These are phyloP conservation scores for Trypanosoma caninum DNA, from an alignment of 208 protist species.

Conservation along the genomic window DNA sequence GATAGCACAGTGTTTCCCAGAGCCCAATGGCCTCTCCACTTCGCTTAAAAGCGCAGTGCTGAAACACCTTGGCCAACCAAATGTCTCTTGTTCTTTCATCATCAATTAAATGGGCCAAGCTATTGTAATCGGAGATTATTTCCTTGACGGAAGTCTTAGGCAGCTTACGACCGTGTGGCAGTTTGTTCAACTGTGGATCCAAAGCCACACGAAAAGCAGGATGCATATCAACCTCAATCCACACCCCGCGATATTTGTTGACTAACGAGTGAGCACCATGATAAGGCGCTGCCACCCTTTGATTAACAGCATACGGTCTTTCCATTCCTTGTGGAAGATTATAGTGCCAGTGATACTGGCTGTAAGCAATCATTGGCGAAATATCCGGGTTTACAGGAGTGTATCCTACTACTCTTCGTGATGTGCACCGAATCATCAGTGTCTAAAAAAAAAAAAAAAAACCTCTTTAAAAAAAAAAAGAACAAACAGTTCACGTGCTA, in stretches of 20 bases:
- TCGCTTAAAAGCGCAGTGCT: slow-evolving; percentile 82
- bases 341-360: slow-evolving; percentile 89
- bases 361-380: slow-evolving; percentile 86
- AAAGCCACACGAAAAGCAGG: slow-evolving; percentile 71
- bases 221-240: slow-evolving; percentile 81
- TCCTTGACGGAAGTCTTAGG: slow-evolving; percentile 71
- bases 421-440: slow-evolving; percentile 53
- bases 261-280: slow-evolving; percentile 56
- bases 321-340: slow-evolving; percentile 88
- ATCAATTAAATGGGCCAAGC: slow-evolving; percentile 58
- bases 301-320: slow-evolving; percentile 75
- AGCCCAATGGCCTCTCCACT: slow-evolving; percentile 60
- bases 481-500: slow-evolving; percentile 1
- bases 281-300: slow-evolving; percentile 62
- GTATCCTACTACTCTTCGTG: slow-evolving; percentile 53
- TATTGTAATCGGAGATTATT: slow-evolving; percentile 74
- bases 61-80: slow-evolving; percentile 84
- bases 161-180: slow-evolving; percentile 71
- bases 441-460: slow-evolving; percentile 4
- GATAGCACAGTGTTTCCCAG: slow-evolving; percentile 62
- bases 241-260: slow-evolving; percentile 85
- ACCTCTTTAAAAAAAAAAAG: slow-evolving; percentile 13
- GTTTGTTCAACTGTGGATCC: slow-evolving; percentile 77
- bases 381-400: slow-evolving; percentile 84
- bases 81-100: slow-evolving; percentile 60